Evolutionary conservation across 106 monocot species (phyloP).

Genomic region (Dendrobium catenatum): DNA sequence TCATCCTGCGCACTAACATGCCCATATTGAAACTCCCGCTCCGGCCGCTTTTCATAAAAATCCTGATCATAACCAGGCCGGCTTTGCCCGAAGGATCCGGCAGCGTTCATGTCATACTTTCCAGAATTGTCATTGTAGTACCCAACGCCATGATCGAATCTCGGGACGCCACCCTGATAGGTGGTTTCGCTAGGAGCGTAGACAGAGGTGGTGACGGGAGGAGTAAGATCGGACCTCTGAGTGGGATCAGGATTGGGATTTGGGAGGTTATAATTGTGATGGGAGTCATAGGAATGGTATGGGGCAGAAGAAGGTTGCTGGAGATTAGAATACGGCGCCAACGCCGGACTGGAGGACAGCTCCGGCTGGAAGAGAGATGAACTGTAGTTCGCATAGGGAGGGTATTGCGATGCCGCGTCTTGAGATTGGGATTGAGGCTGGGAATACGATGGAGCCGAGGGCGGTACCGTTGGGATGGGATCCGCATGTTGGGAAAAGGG

Average conservation of each 20-base stretch:
- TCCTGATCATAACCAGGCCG: slow-evolving; percentile 22
- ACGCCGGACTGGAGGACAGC: background rate
- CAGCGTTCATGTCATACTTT: slow-evolving; percentile 14
- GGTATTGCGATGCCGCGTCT: slow-evolving; percentile 11
- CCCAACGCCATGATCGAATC: slow-evolving; percentile 15
- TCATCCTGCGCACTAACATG: slow-evolving; percentile 21
- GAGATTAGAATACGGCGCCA: slow-evolving; percentile 17
- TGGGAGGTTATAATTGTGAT: slow-evolving; percentile 7
- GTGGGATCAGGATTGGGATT: slow-evolving; percentile 14
- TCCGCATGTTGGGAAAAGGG: slow-evolving; percentile 21
- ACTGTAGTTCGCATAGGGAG: slow-evolving; percentile 23
- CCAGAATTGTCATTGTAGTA: slow-evolving; percentile 16
- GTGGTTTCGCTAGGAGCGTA: slow-evolving; percentile 29
- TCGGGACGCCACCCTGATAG: slow-evolving; percentile 10
- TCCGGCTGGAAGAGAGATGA: slow-evolving; percentile 25
- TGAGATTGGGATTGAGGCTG: slow-evolving; percentile 6
- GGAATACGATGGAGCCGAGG: slow-evolving; percentile 18
- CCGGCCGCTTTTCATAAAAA: slow-evolving; percentile 25
- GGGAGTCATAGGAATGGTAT: slow-evolving; percentile 23
- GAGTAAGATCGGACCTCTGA: background rate
- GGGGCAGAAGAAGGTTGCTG: slow-evolving; percentile 14
- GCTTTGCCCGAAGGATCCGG: background rate
- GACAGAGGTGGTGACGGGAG: slow-evolving; percentile 4
- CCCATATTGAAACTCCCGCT: slow-evolving; percentile 5
- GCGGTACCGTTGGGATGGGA: slow-evolving; percentile 17